Evolutionary conservation across 495 filamentous ascomycete species (phyloP).

Genomic region (Xylaria longipes): DNA sequence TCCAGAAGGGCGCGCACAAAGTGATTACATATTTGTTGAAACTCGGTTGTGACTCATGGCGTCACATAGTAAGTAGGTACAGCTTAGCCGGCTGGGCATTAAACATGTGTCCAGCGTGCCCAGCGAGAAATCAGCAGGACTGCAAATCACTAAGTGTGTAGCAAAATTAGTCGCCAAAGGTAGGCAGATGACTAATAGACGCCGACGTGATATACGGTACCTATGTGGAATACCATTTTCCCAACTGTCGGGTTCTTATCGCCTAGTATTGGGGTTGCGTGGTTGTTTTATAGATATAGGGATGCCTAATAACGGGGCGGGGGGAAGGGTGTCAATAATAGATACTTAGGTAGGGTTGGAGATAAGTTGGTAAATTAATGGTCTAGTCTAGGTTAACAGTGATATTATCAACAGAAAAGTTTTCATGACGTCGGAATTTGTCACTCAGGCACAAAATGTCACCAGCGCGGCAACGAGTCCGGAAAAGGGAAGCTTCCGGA

Average conservation of each 20-base stretch:
- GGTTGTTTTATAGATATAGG: background rate
- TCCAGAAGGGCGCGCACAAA: background rate
- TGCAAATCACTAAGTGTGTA: slow-evolving; percentile 8
- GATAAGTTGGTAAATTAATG: background rate
- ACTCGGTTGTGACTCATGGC: slow-evolving; percentile 16
- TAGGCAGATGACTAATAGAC: slow-evolving; percentile 19
- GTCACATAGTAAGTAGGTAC: slow-evolving; percentile 6
- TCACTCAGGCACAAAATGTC: slow-evolving; percentile 12
- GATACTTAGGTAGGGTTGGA: background rate
- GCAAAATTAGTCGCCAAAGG: background rate
- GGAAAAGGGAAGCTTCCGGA: slow-evolving; percentile 27
- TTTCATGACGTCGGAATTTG: slow-evolving; percentile 27
- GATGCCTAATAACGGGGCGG: slow-evolving; percentile 8
- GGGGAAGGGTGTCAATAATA: slow-evolving; percentile 10
- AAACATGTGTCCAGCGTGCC: background rate
- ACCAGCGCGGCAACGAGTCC: slow-evolving; percentile 16
- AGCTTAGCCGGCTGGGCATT: slow-evolving; percentile 19
- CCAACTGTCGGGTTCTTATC: slow-evolving; percentile 20
- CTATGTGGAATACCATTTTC: slow-evolving; percentile 6
- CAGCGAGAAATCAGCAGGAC: background rate
- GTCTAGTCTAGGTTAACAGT: too few species aligned
- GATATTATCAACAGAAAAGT: background rate
- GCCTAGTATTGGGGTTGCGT: background rate
- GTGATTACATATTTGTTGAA: slow-evolving; percentile 10
- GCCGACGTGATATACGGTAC: background rate